Conservation (phyloP, 345 rosid genomes). For the Populus simonii region DNA sequence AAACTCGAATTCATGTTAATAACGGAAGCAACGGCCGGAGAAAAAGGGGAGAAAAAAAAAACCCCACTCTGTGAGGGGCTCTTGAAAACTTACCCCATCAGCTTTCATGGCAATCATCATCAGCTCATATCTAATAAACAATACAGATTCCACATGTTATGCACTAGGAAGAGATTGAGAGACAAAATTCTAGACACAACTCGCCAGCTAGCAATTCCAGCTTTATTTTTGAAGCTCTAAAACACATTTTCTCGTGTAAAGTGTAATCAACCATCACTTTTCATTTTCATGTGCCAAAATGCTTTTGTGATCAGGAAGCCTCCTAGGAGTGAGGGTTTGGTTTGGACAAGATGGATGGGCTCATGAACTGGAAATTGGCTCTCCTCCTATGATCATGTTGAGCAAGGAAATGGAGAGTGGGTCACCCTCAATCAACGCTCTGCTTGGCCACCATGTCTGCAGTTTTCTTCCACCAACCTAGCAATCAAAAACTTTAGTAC, state of each 20-base stretch:
- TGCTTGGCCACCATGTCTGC: conserved; percentile 9
- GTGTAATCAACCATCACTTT: conserved; percentile 19
- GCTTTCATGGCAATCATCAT: neutral
- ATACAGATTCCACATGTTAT: conserved; percentile 10
- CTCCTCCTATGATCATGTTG: conserved; percentile 6
- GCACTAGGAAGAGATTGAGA: conserved; percentile 4
- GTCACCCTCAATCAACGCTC: conserved; percentile 18
- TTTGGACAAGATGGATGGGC: conserved; percentile 10
- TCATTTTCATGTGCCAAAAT: conserved; percentile 14
- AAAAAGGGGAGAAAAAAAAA: neutral
- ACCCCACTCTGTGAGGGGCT: neutral
- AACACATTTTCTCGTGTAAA: neutral
- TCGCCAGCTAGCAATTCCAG: neutral
- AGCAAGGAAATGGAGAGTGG: conserved; percentile 16
- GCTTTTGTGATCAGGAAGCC: conserved; percentile 38
- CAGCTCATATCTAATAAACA: neutral
- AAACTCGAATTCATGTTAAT: too few relatives aligned
- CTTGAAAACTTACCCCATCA: neutral
- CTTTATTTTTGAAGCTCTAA: neutral
- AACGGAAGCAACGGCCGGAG: neutral
- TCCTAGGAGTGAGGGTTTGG: conserved; percentile 24
- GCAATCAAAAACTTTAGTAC: neutral
- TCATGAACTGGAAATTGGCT: conserved; percentile 11
- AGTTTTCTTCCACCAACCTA: conserved; percentile 5
- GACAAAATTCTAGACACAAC: neutral